Evolutionary conservation across 192 early-diverging fungal genomes (phyloP), one percentile per base, ranked within the genome.

Genomic region (Backusella psychrophila): DNA sequence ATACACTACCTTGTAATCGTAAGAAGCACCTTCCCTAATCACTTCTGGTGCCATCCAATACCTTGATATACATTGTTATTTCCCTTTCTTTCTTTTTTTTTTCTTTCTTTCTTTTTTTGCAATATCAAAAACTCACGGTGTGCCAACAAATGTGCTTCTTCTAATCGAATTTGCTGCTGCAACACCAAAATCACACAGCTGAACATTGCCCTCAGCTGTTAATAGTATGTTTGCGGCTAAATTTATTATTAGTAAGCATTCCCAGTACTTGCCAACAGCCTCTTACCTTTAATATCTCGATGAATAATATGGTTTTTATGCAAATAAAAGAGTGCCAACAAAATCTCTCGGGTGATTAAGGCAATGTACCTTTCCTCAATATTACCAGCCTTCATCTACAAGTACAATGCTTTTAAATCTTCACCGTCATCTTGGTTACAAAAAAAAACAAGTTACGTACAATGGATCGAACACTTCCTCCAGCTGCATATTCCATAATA

Each of bases 171-270:
- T 89, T 72, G 96, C 91, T 31, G 94, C 93, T 14, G 94, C 95
- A 1, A 99, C 97, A 41, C 97, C 97, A 89, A 99, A 99, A 86
- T 99, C 97, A 81, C 95, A 96, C 46, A 99, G 83, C 80, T 98
- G 96, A 23, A 98, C 94, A 23, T 93, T 86, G 38, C 97, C 97
- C 56, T 95, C 91, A 35, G 90, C 89, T 9, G 96, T 98, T 44
- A 97, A 84, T 23, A 99, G 83, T 41, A 99, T 92, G 80, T 99
- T 99, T 49, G 98, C 98, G 35, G 82, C 82, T 83, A 74, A 39
- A 11, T 31, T 1, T n/a, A 52, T 63, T 11, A 29, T 63, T 63
- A 63, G 12, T 26, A 63, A 7, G 23, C 2, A 41, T 56, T 35
- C 21, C 12, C 19, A 56, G 9, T 3, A 52, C 49, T n/a, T 26